phyloP scores from a whole-genome alignment of 352 stramenopile species.

The Globisporangium solare region DNA sequence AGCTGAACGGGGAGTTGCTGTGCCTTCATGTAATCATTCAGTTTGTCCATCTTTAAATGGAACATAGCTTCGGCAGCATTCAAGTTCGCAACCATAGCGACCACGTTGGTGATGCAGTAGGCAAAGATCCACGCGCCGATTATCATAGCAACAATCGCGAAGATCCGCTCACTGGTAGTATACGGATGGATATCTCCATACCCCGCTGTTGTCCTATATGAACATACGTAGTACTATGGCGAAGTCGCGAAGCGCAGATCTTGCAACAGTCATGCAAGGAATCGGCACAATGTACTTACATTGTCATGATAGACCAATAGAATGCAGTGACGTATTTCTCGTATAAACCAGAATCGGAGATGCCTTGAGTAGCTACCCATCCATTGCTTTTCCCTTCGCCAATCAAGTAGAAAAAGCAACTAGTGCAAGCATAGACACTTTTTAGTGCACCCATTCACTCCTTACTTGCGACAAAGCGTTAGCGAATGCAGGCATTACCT shows the following conservation, averaged over 20 bases:
- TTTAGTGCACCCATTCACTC: not conserved
- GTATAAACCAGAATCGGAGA: slow-evolving; percentile 23
- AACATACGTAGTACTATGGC: not conserved
- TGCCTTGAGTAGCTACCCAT: slow-evolving; percentile 39
- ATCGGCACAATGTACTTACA: slow-evolving; percentile 31
- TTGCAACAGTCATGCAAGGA: no score
- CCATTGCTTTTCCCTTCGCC: slow-evolving; percentile 18
- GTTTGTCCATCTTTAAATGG: slow-evolving; percentile 65
- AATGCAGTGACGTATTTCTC: slow-evolving; percentile 53
- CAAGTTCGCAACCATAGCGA: slow-evolving; percentile 67
- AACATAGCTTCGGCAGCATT: slow-evolving; percentile 62
- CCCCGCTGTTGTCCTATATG: slow-evolving; percentile 43
- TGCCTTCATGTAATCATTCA: slow-evolving; percentile 81
- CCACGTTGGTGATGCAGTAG: slow-evolving; percentile 81
- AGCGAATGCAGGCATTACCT: slow-evolving; percentile 4
- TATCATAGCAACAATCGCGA: slow-evolving; percentile 72
- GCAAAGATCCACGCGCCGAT: slow-evolving; percentile 64
- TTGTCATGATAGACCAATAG: slow-evolving; percentile 69
- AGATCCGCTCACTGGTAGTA: slow-evolving; percentile 55
- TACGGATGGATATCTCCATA: slow-evolving; percentile 46
- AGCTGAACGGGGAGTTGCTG: slow-evolving; percentile 59
- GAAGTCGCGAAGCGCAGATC: not conserved
- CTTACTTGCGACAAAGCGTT: not conserved
- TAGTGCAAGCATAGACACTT: slow-evolving; percentile 4
- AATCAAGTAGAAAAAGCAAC: slow-evolving; percentile 61